Percentiles rank a stretch among this genome's conserved stretches.
Evolutionary conservation across 208 protist species (phyloP).

Genomic region (Porcisia deanei): DNA sequence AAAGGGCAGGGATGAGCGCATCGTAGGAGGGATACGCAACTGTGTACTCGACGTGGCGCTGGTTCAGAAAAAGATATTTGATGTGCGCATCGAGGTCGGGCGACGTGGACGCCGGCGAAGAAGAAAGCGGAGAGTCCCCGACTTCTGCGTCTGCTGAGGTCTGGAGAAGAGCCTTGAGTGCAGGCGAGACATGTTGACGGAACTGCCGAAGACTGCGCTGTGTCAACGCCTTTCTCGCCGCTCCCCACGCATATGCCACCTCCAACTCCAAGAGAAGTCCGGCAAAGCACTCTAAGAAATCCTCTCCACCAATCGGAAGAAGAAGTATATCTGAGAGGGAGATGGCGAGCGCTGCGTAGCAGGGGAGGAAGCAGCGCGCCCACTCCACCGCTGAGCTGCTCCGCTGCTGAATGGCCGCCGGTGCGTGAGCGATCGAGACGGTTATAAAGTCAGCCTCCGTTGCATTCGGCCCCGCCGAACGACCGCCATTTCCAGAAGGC

Average conservation of each 20-base stretch:
- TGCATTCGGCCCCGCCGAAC: not conserved
- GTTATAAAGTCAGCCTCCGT: not conserved
- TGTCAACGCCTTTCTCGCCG: conserved; percentile 50
- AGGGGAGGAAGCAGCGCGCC: conserved; percentile 44
- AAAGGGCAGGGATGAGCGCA: conserved; percentile 55
- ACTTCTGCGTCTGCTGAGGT: conserved; percentile 5
- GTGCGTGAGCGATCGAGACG: conserved; percentile 33
- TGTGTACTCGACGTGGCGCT: conserved; percentile 38
- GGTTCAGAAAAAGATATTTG: conserved; percentile 64
- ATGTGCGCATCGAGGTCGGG: conserved; percentile 30
- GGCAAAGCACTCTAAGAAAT: conserved; percentile 71
- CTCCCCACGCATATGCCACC: conserved; percentile 45
- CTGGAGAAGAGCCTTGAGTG: conserved; percentile 17
- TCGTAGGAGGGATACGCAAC: conserved; percentile 52
- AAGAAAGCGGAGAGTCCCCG: not conserved
- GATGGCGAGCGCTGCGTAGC: conserved; percentile 51
- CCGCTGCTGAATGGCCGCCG: conserved; percentile 28
- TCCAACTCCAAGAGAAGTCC: conserved; percentile 72
- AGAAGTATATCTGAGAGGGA: conserved; percentile 70
- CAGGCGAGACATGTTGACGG: conserved; percentile 45
- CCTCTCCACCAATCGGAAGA: conserved; percentile 39
- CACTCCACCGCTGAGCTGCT: conserved; percentile 27
- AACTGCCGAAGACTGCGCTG: conserved; percentile 53
- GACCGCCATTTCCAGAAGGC: not conserved
- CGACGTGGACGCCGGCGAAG: conserved; percentile 2